Conservation (phyloP, 805 yeast species). For the Candida multigemmis region DNA sequence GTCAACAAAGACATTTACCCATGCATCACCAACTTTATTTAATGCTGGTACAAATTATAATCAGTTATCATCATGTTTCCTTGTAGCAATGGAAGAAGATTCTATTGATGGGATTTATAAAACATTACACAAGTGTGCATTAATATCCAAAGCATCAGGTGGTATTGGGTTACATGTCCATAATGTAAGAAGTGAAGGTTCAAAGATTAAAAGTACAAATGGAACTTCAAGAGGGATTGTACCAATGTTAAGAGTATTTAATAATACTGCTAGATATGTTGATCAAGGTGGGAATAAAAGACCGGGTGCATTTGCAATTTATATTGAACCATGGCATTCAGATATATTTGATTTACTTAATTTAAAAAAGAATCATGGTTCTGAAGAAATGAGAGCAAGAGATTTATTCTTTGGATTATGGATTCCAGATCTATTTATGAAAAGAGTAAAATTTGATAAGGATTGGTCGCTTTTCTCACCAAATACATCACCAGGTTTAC, state of each 20-base stretch:
- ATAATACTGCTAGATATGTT: slow-evolving; percentile 92
- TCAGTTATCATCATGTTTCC: slow-evolving; percentile 85
- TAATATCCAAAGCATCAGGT: slow-evolving; percentile 91
- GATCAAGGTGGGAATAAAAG: slow-evolving; percentile 98
- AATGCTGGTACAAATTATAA: slow-evolving; percentile 86
- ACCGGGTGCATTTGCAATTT: slow-evolving; percentile 94
- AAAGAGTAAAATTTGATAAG: slow-evolving; percentile 67
- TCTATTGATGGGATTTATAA: slow-evolving; percentile 93
- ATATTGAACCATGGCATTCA: slow-evolving; percentile 95
- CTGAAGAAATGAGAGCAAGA: slow-evolving; percentile 88
- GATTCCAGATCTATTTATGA: slow-evolving; percentile 93
- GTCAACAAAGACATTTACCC: slow-evolving; percentile 84
- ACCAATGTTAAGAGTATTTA: slow-evolving; percentile 94
- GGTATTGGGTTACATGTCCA: slow-evolving; percentile 90
- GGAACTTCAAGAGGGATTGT: slow-evolving; percentile 89
- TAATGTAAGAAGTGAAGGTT: slow-evolving; percentile 78
- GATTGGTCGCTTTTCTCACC: slow-evolving; percentile 92
- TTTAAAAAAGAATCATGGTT: slow-evolving; percentile 87
- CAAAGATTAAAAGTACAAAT: slow-evolving; percentile 84
- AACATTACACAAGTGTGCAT: slow-evolving; percentile 79
- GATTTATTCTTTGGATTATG: slow-evolving; percentile 90
- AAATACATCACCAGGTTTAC: slow-evolving; percentile 76
- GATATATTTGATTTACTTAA: slow-evolving; percentile 84
- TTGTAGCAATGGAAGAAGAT: slow-evolving; percentile 86
- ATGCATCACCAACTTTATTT: slow-evolving; percentile 92